Evolutionary conservation across 352 stramenopile species (phyloP).

Genomic region (Phytophthora citricola): DNA sequence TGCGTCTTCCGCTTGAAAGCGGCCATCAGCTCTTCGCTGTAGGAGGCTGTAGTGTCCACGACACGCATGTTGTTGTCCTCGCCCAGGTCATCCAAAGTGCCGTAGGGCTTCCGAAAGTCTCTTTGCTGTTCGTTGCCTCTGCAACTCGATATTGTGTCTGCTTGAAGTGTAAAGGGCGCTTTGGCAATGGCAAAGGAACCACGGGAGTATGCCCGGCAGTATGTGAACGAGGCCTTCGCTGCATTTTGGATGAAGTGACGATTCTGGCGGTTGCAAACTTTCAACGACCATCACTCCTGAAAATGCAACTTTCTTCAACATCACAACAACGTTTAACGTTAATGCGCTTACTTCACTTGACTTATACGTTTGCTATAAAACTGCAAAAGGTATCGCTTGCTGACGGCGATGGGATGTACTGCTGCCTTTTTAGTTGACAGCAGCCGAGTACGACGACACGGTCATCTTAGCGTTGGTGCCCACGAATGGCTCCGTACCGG

Average conservation of each 20-base stretch:
- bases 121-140: conserved; percentile 1
- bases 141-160: conserved; percentile 8
- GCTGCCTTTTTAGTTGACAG: conserved; percentile 24
- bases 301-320: conserved; percentile 23
- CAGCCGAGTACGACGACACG: conserved; percentile 36
- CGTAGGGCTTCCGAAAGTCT: conserved; percentile 3
- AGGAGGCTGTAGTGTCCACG: conserved; percentile 2
- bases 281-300: conserved; percentile 25
- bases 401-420: background rate
- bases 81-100: background rate
- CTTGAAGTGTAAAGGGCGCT: background rate
- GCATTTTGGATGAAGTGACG: conserved; percentile 9
- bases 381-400: conserved; percentile 5
- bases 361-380: background rate
- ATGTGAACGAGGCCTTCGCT: conserved; percentile 5
- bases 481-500: conserved; percentile 40
- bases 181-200: background rate
- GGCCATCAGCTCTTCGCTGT: conserved; percentile 25
- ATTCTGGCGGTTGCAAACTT: conserved; percentile 14
- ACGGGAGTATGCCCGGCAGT: background rate
- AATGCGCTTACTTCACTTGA: conserved; percentile 7
- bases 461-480: conserved; percentile 39
- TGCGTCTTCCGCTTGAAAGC: conserved; percentile 54
- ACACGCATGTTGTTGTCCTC: conserved; percentile 2
- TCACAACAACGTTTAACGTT: background rate